phyloP scores from a whole-genome alignment of 1,284 basidiomycete species.

The Blastosporella zonata region DNA sequence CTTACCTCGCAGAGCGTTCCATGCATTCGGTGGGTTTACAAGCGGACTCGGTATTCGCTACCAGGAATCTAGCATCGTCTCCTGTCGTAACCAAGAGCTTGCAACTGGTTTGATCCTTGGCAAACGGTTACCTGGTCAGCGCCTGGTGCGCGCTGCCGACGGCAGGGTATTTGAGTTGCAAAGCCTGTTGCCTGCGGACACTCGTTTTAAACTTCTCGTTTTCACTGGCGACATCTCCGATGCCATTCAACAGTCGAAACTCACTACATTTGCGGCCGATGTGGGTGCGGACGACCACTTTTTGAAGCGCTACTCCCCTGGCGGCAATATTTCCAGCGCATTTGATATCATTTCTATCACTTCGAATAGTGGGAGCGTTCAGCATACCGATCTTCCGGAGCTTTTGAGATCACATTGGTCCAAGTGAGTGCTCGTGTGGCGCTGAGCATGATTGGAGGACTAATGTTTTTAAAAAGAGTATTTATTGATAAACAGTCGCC shows the following conservation, averaged over 20 bases:
- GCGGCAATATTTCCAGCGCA: slow-evolving; percentile 28
- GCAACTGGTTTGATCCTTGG: slow-evolving; percentile 54
- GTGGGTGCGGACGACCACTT: slow-evolving; percentile 37
- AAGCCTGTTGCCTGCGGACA: slow-evolving; percentile 64
- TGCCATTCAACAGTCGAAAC: slow-evolving; percentile 33
- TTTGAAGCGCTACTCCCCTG: slow-evolving; percentile 33
- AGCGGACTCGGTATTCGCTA: slow-evolving; percentile 70
- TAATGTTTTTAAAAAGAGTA: slow-evolving; percentile 32
- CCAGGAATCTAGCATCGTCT: slow-evolving; percentile 48
- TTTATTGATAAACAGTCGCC: slow-evolving; percentile 45
- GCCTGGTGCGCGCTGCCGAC: slow-evolving; percentile 64
- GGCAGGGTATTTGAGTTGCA: slow-evolving; percentile 63
- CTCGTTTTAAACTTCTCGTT: slow-evolving; percentile 71
- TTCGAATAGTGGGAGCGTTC: slow-evolving; percentile 43
- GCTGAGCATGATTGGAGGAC: neutral
- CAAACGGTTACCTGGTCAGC: slow-evolving; percentile 56
- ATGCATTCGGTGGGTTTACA: slow-evolving; percentile 55
- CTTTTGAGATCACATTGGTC: slow-evolving; percentile 63
- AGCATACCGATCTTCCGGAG: slow-evolving; percentile 48
- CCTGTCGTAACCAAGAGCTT: slow-evolving; percentile 39
- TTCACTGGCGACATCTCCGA: slow-evolving; percentile 58
- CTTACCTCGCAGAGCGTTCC: slow-evolving; percentile 44
- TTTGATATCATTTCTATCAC: slow-evolving; percentile 58
- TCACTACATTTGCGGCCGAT: slow-evolving; percentile 44
- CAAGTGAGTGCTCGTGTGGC: slow-evolving; percentile 41